Conservation (phyloP, 352 stramenopile genomes). For the Phytophthora europaea region DNA sequence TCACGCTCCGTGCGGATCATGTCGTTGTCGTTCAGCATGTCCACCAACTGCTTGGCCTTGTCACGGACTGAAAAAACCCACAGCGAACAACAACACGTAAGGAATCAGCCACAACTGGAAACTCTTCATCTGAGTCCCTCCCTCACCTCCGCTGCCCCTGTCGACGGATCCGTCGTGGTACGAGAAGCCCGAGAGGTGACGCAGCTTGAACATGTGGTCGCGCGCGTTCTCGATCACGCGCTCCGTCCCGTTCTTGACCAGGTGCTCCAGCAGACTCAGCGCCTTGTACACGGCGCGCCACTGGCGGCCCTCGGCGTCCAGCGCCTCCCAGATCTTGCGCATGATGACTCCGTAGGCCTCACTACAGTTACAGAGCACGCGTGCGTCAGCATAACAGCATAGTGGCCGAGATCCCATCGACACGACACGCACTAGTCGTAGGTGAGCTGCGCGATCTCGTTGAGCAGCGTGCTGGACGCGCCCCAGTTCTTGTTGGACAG, state of each 20-base stretch:
- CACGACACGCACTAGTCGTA: conserved; percentile 91
- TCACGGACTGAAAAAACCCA: conserved; percentile 70
- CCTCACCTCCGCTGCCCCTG: conserved; percentile 83
- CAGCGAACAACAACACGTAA: conserved; percentile 10
- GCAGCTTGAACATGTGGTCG: conserved; percentile 95
- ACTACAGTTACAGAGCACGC: conserved; percentile 47
- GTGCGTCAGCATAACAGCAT: conserved; percentile 15
- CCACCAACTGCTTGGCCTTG: conserved; percentile 91
- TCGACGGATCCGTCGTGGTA: conserved; percentile 91
- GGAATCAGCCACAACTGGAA: background rate
- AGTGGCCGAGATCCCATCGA: background rate
- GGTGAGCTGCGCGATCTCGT: conserved; percentile 98
- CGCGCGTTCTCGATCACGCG: conserved; percentile 97
- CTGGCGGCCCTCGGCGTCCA: conserved; percentile 89
- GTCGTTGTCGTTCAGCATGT: conserved; percentile 91
- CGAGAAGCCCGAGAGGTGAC: conserved; percentile 88
- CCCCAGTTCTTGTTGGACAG: conserved; percentile 99
- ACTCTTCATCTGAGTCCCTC: background rate
- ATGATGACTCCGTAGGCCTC: conserved; percentile 92
- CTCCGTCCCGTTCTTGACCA: conserved; percentile 99
- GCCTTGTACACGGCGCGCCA: conserved; percentile 99
- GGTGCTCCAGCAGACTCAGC: conserved; percentile 96
- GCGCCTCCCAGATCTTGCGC: conserved; percentile 96
- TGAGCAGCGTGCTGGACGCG: conserved; percentile 97
- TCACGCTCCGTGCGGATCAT: conserved; percentile 90